Evolutionary conservation across 441 rosid genomes (phyloP), one percentile per base, ranked within the genome.

Genomic region (Erysimum cheiri): DNA sequence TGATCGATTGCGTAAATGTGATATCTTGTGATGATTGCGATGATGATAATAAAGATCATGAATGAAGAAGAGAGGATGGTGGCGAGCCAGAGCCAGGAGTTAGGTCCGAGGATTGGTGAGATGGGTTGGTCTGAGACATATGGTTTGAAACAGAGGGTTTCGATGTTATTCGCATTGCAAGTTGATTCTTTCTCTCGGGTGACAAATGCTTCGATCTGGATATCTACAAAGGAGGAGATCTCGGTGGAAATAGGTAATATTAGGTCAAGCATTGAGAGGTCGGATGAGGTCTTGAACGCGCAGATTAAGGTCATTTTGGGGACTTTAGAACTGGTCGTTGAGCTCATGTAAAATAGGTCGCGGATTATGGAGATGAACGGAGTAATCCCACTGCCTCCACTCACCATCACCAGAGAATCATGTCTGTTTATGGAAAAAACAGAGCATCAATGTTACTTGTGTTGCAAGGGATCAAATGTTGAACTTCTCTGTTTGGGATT

Each of bases 1-100:
- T 55, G 60, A 55, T 55, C 41, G 1, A 33, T 33, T 15, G 60
- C 1, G 14, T 55, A 4, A 3, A 55, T 33, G 26, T 55, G 60
- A 55, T 55, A 55, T 55, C 28, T 55, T 55, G 60, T 33, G 60
- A 55, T 33, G n/a, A 55, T 33, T 55, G 60, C 41, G 2, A 55
- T 55, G 41, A 55, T 55, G 28, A 15, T 55, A 4, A 33, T 33
- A 55, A 55, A 55, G 41, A 15, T 55, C 14, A 55, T 9, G 41
- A 55, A 55, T 33, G 60, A 55, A 55, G 60, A 55, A 33, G 60
- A 55, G 41, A 55, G 60, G 60, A 33, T 33, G 28, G 60, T 33
- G 8, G 60, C 60, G 4, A 55, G 60, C 39, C 60, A 55, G 6
- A 55, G 60, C 60, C 60, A 55, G 2, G 60, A 55, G 60, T 55